These are phyloP conservation scores for Mariannaea elegans DNA, from an alignment of 2,329 filamentous ascomycete species.

Conservation along the genomic window DNA sequence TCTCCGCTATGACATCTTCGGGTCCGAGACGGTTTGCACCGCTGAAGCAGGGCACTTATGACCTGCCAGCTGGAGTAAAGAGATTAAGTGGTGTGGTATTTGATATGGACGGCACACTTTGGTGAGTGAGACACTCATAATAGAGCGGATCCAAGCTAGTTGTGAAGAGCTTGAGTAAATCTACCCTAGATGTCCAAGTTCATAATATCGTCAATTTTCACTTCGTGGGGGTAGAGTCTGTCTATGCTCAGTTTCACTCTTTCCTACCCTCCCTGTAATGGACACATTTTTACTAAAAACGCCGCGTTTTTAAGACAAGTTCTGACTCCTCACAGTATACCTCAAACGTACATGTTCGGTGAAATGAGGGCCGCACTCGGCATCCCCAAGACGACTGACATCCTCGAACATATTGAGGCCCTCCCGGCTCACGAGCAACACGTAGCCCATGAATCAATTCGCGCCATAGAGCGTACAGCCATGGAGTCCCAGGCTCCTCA, in stretches of 20 bases:
- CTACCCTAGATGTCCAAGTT: background rate
- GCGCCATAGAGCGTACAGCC: constrained; percentile 79
- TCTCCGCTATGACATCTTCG: constrained; percentile 54
- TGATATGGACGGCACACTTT: constrained; percentile 94
- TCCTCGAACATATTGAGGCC: constrained; percentile 85
- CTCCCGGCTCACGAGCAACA: constrained; percentile 70
- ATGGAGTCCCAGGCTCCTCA: constrained; percentile 86
- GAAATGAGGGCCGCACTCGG: constrained; percentile 82
- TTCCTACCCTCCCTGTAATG: background rate
- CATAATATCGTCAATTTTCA: background rate
- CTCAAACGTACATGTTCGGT: constrained; percentile 94
- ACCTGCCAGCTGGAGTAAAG: constrained; percentile 48
- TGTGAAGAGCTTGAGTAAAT: background rate
- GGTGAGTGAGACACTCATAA: constrained; percentile 62
- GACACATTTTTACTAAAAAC: background rate
- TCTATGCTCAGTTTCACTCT: background rate
- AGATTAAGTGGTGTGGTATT: constrained; percentile 75
- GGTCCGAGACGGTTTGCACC: constrained; percentile 64
- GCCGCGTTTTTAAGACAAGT: background rate
- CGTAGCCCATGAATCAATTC: constrained; percentile 76
- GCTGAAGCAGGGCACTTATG: constrained; percentile 50
- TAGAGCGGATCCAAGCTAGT: background rate
- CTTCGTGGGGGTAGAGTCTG: background rate
- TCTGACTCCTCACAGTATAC: constrained; percentile 65
- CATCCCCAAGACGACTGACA: constrained; percentile 80